A percentile compares a stretch with the other conserved stretches of the same genome.
Evolutionary conservation across 1,284 basidiomycete genomes (phyloP).

Genomic region (Naganishia albida): DNA sequence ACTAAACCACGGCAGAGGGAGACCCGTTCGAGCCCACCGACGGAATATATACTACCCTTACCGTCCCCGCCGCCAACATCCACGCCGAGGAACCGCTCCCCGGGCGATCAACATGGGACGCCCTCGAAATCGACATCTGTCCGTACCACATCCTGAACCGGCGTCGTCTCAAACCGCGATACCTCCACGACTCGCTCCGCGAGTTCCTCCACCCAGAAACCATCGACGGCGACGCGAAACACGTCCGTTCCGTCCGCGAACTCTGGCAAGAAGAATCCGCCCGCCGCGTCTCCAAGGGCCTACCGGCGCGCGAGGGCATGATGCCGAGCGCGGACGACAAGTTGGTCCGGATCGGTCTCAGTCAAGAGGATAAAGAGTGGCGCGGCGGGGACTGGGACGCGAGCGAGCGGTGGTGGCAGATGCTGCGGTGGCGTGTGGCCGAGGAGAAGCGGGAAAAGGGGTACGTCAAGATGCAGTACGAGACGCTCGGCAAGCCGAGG

Average conservation of each 20-base stretch:
- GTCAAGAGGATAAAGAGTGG: constrained; percentile 37
- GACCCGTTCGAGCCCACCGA: constrained; percentile 43
- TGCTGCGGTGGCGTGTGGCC: constrained; percentile 47
- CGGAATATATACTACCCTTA: constrained; percentile 41
- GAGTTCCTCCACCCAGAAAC: constrained; percentile 60
- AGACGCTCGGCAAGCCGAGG: constrained; percentile 44
- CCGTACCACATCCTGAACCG: constrained; percentile 86
- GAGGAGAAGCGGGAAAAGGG: constrained; percentile 54
- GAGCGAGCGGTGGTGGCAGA: constrained; percentile 47
- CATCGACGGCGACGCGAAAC: constrained; percentile 64
- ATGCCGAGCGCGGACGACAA: constrained; percentile 50
- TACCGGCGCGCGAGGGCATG: constrained; percentile 43
- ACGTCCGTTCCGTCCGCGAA: constrained; percentile 84
- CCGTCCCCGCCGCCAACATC: constrained; percentile 42
- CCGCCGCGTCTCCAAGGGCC: constrained; percentile 65
- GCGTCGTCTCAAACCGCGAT: constrained; percentile 64
- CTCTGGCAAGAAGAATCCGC: constrained; percentile 91
- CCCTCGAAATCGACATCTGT: constrained; percentile 80
- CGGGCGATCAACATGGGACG: constrained; percentile 67
- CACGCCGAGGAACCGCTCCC: constrained; percentile 55
- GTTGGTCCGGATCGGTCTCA: constrained; percentile 43
- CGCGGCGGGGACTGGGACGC: constrained; percentile 53
- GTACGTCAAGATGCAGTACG: constrained; percentile 42
- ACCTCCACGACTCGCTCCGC: constrained; percentile 71
- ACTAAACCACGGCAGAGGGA: constrained; percentile 37